Evolutionary conservation across 805 yeast genomes (phyloP).

Genomic region (Zygosaccharomyces gambellarensis): DNA sequence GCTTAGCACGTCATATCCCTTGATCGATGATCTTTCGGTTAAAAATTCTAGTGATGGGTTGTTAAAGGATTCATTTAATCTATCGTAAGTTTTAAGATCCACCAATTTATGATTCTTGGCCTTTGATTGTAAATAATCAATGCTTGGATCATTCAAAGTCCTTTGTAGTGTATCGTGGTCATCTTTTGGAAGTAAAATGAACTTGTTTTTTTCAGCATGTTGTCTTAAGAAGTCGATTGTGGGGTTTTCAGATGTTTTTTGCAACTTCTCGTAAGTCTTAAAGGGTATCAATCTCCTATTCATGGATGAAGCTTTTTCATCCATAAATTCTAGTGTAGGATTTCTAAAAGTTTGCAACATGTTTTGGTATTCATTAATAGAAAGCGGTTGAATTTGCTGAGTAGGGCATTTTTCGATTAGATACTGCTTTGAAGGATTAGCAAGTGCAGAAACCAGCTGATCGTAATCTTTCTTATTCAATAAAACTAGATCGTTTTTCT

Average conservation of each 20-base stretch:
- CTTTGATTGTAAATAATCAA: constrained; percentile 11
- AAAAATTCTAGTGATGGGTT: constrained; percentile 25
- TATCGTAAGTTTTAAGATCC: not conserved
- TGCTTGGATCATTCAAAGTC: constrained; percentile 11
- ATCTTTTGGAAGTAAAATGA: not conserved
- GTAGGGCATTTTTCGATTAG: constrained; percentile 20
- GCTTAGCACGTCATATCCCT: constrained; percentile 24
- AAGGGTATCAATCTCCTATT: constrained; percentile 19
- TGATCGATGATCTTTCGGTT: constrained; percentile 24
- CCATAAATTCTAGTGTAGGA: constrained; percentile 12
- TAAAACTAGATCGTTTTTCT: constrained; percentile 11
- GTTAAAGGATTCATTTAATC: not conserved
- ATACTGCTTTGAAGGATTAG: constrained; percentile 23
- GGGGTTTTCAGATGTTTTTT: constrained; percentile 5
- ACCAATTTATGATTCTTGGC: constrained; percentile 9
- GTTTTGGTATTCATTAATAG: constrained; percentile 10
- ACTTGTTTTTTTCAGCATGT: constrained; percentile 13
- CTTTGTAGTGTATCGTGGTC: constrained; percentile 2
- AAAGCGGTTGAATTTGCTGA: constrained; percentile 13
- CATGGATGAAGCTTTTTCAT: constrained; percentile 9
- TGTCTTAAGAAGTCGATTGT: constrained; percentile 17
- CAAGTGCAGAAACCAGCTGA: constrained; percentile 17
- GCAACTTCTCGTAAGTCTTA: constrained; percentile 11
- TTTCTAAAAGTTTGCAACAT: constrained; percentile 2
- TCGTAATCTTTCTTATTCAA: constrained; percentile 22